Base-by-base conservation (phyloP, 331 rosid species). In the Pyrus hybrid region DNA sequence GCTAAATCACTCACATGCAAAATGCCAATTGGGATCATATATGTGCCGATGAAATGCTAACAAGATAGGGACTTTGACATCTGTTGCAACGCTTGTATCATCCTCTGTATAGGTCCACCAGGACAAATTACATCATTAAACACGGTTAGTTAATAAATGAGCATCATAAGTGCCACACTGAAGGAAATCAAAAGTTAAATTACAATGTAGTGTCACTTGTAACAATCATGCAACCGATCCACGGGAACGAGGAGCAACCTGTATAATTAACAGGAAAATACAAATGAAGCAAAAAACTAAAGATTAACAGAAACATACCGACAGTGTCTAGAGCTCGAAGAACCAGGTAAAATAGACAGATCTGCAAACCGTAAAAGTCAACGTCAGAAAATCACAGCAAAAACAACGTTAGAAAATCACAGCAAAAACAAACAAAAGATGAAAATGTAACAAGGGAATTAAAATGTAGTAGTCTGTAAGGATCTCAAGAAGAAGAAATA, bases 291-390 rank as follows among this genome's bases (percentile, higher is more conserved):
- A 37, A 16, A 73, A 74, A 68, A 77, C 32, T 12, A 60, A 65
- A 69, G 80, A 54, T 13, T 11, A 66, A 56, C 13, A 79, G 70
- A 58, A 77, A 80, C 90, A 8, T 79, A 93, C 96, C 97, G 86
- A 94, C 93, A 67, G 99, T 94, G 77, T 94, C 99, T 28, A 94
- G 95, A 57, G 99, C 99, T 73, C 99, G 97, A 73, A 94, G 96
- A 80, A 94, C 97, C 89, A 94, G 87, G 80, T 94, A 94, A 76
- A 94, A 94, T 68, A 94, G 85, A 75, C 91, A 92, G 51, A 94
- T 90, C 98, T 93, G 97, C 82, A 83, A 82, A 68, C 13, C 41
- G 67, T 2, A 69, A 67, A 79, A 71, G n/a, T n/a, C 13, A 23
- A 69, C 51, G 30, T 54, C n/a, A n/a, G n/a, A n/a, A n/a, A n/a